Evolutionary conservation across 2,329 filamentous ascomycete species (phyloP).

Genomic region (Cladophialophora psammophila): DNA sequence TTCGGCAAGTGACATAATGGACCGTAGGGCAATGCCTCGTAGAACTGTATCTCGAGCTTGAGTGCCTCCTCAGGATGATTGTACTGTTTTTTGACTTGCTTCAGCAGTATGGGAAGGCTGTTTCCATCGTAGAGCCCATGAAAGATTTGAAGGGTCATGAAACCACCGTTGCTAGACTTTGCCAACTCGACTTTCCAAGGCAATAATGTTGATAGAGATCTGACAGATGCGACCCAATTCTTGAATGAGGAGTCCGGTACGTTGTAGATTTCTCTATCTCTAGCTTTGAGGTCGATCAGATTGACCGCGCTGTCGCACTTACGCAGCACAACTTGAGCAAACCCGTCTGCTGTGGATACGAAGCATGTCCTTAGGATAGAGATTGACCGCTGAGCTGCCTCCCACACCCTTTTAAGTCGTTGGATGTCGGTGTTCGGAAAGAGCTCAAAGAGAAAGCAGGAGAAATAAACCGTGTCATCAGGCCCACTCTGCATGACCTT

Average conservation of each 20-base stretch:
- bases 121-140: constrained; percentile 88
- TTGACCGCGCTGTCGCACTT: constrained; percentile 3
- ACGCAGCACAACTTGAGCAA: constrained; percentile 70
- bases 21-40: constrained; percentile 72
- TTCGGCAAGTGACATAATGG: constrained; percentile 64
- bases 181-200: constrained; percentile 48
- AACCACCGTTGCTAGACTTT: constrained; percentile 40
- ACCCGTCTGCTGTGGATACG: constrained; percentile 74
- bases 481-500: constrained; percentile 65
- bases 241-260: constrained; percentile 51
- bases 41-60: constrained; percentile 34
- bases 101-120: constrained; percentile 73
- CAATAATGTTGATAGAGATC: constrained; percentile 44
- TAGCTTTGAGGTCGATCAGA: constrained; percentile 49
- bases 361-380: constrained; percentile 78
- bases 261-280: constrained; percentile 51
- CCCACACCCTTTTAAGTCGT: constrained; percentile 66
- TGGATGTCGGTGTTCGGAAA: constrained; percentile 52
- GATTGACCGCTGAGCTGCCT: constrained; percentile 57
- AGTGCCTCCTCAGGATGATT: constrained; percentile 7
- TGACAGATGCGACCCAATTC: constrained; percentile 65
- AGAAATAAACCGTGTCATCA: constrained; percentile 73
- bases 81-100: constrained; percentile 64
- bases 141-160: constrained; percentile 74
- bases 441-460: constrained; percentile 71